Base-by-base conservation (phyloP, 495 filamentous ascomycete genomes). In the Pseudoneurospora amorphoporcata region DNA sequence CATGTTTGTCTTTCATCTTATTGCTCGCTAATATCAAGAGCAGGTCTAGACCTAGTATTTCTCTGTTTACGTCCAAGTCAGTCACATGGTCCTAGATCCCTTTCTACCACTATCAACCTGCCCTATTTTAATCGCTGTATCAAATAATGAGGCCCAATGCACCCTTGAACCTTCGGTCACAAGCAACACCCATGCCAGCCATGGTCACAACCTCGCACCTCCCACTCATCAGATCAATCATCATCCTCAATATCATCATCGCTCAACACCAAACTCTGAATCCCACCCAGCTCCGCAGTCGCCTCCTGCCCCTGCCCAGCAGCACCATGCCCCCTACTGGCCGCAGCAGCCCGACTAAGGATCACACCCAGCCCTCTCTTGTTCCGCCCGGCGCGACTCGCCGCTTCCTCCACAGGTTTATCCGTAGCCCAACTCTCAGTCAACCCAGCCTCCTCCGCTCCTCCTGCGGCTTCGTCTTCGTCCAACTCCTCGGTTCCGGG, bases 161-260 rank as follows among this genome's bases (percentile, higher is more conserved):
- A 8, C 14, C 14, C 29, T 35, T 65, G 53, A 65, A 8, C 14
- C 0, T 35, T 1, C 3, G 53, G 1, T 35, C 29, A 0, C 0
- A 6, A 35, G 0, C 8, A 8, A 4, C 6, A 12, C 6, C 12
- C 6, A 10, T 39, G 35, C 38, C 71, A n/a, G 32, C 43, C 19
- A 38, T 39, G 37, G 38, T n/a, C n/a, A 35, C 32, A 68, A n/a
- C 3, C 3, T 9, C 38, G 12, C 58, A 41, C 39, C 5, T n/a
- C 2, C 4, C 29, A 4, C 12, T 1, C 3, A 58, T 1, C 3
- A 58, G 3, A 73, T 81, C 76, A 87, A 78, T 91, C 88, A 82
- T 98, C 95, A 82, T 98, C 95, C 81, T 94, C 93, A 81, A 99
- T 98, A 86, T 99, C 95, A 85, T 99, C 95, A 79, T 98, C 95